These are phyloP conservation scores for Acorus calamus DNA, from an alignment of 106 monocot species.

Conservation along the genomic window DNA sequence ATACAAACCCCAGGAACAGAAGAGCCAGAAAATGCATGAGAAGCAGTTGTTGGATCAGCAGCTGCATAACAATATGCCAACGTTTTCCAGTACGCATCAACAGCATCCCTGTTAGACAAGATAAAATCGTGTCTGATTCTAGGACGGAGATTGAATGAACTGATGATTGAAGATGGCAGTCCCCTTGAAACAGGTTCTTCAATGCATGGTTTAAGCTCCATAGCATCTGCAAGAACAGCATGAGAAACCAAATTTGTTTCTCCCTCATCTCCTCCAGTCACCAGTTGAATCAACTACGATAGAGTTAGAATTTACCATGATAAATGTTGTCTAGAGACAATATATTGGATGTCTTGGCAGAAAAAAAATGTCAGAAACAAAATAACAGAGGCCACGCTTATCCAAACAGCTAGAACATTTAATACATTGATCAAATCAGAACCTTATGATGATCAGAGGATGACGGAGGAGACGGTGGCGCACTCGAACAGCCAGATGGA, in stretches of 20 bases:
- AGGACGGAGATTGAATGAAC: constrained; percentile 18
- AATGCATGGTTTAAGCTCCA: constrained; percentile 81
- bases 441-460: too few species aligned
- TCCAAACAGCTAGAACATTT: too few species aligned
- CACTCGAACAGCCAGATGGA: too few species aligned
- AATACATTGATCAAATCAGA: too few species aligned
- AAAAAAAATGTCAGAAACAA: too few species aligned
- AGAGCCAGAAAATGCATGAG: constrained; percentile 72
- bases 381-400: too few species aligned
- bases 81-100: constrained; percentile 82
- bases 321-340: too few species aligned
- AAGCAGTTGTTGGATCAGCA: constrained; percentile 35
- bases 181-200: constrained; percentile 55
- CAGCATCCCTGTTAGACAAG: constrained; percentile 39
- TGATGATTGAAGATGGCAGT: constrained; percentile 26
- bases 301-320: too few species aligned
- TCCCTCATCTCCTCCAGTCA: constrained; percentile 15
- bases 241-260: constrained; percentile 18
- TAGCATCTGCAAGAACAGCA: constrained; percentile 40
- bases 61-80: constrained; percentile 71
- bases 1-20: constrained; percentile 63
- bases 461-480: too few species aligned
- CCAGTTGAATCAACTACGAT: constrained; percentile 63
- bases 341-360: too few species aligned
- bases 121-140: constrained; percentile 68